Evolutionary conservation across 805 yeast genomes (phyloP), one percentile per base, ranked within the genome.

Genomic region (Middelhovenomyces tepae): DNA sequence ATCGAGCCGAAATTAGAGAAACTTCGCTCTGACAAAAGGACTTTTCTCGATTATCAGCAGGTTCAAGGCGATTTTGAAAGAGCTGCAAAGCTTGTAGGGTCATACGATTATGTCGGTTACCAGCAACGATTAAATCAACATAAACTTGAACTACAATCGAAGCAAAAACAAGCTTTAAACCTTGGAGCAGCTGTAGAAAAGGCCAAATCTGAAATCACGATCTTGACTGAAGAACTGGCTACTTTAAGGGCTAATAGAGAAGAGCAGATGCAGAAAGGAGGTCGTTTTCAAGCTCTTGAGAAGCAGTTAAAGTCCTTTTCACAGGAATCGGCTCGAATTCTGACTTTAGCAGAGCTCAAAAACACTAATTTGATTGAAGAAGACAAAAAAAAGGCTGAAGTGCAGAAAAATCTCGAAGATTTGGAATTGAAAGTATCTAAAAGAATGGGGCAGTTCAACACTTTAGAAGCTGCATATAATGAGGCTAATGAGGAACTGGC

Each of bases 1-100:
- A 89, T 91, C 39, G 94, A 83, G 51, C 98, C 98, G 3, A 85
- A 86, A 51, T 64, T 91, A 32, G 87, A 80, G 37, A 78, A 78
- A 48, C 62, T 87, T 31, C 69, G 93, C 40, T 69, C 69, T 35
- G 95, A 89, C 47, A 89, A 86, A 57, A 71, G 91, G 48, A 65
- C 75, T 17, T 87, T 80, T 48, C 56, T 86, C 22, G 96, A 89
- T 50, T 87, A 70, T 54, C 96, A 89, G 59, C 85, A 81, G 37
- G 72, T 81, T 7, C 91, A 82, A 46, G 65, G 82, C 5, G 86
- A 83, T 46, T 61, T 83, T 38, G 96, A 89, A 54, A 75, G 78
- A 27, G 58, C 81, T 21, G 67, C 80, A 11, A 69, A 81, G 44
- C 68, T 84, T 1, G 81, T 85, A 1, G 77, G 78, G 31, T 87